A percentile compares a stretch with the other conserved stretches of the same genome.
Evolutionary conservation across 306 rosid species (phyloP).

Genomic region (Vigna mungo): DNA sequence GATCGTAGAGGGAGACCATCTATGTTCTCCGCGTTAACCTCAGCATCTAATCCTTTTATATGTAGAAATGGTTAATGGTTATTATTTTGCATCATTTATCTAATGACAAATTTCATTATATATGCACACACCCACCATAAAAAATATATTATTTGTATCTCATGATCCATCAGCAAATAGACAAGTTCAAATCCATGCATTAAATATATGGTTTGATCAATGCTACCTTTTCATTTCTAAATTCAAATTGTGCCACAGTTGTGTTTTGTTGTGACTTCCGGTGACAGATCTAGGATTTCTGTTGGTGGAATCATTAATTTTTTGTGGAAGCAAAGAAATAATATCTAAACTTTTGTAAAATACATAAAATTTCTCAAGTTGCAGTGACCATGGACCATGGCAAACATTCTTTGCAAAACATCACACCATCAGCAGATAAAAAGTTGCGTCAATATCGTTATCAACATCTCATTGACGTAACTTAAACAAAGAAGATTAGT

Average conservation of each 20-base stretch:
- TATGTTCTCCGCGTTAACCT: slow-evolving; percentile 36
- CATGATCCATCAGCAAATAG: slow-evolving; percentile 30
- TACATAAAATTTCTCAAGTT: no score
- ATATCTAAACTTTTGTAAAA: no score
- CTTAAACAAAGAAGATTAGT: no score
- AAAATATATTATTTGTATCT: slow-evolving; percentile 1
- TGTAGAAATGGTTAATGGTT: slow-evolving; percentile 29
- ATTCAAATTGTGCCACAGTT: neutral
- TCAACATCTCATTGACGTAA: no score
- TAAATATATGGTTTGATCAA: slow-evolving; percentile 7
- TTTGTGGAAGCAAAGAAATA: no score
- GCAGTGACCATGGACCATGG: no score
- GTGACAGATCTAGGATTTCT: no score
- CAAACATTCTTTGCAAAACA: no score
- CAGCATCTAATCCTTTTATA: slow-evolving; percentile 34
- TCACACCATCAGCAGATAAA: no score
- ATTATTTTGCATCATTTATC: slow-evolving; percentile 41
- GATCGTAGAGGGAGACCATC: slow-evolving; percentile 29
- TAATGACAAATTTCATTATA: slow-evolving; percentile 25
- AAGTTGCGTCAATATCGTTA: no score
- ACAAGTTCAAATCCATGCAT: slow-evolving; percentile 10
- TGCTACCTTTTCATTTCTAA: slow-evolving; percentile 10
- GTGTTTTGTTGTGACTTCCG: neutral
- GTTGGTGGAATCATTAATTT: no score
- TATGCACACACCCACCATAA: neutral